Percentiles rank a stretch among this genome's conserved stretches.
These are phyloP conservation scores for Alnus rubra DNA, from an alignment of 306 rosid genomes.

Conservation along the genomic window DNA sequence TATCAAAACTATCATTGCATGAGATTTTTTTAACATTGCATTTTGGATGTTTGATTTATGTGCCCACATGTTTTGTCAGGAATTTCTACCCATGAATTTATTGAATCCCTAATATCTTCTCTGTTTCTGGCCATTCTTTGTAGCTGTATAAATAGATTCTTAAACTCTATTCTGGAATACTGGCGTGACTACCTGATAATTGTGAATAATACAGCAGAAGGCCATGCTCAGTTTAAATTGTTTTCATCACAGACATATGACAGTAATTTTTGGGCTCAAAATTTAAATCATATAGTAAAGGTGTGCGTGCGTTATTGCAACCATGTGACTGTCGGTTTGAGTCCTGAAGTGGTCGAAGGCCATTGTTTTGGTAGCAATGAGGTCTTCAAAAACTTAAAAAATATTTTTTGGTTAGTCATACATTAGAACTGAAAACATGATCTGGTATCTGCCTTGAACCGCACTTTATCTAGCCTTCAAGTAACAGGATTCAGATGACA, in stretches of 20 bases:
- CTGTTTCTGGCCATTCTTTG: not conserved
- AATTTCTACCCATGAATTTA: no score
- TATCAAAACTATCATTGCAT: no score
- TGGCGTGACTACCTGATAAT: not conserved
- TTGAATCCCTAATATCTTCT: no score
- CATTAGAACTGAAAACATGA: not conserved
- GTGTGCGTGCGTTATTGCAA: not conserved
- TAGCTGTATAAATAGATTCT: not conserved
- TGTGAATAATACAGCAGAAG: not conserved
- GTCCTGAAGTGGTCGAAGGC: no score
- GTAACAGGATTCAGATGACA: not conserved
- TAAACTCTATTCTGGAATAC: not conserved
- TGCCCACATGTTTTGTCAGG: no score
- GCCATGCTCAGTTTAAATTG: no score
- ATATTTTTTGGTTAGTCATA: not conserved
- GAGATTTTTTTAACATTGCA: no score
- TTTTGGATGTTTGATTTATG: no score
- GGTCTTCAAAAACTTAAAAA: not conserved
- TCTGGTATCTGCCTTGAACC: not conserved
- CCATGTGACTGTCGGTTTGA: not conserved
- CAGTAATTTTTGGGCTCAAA: not conserved
- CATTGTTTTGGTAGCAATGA: not conserved
- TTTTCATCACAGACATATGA: not conserved
- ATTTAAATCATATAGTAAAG: not conserved
- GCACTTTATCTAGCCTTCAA: not conserved